Evolutionary conservation across 495 filamentous ascomycete species (phyloP).

Genomic region (Aspergillus olivimuriae): DNA sequence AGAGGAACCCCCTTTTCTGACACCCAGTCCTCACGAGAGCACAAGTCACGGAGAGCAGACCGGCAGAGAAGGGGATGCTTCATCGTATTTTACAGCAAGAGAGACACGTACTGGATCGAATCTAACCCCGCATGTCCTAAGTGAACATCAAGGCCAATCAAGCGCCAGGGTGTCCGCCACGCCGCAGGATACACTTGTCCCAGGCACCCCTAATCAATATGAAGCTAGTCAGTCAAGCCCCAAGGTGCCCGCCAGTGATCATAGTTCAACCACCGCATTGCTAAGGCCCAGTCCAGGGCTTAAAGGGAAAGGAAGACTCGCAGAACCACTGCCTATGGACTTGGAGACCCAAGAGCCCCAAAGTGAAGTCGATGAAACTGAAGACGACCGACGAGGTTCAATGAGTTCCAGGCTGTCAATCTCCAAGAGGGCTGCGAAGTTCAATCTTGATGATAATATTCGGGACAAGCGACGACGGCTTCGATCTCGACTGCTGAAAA

Average conservation of each 20-base stretch:
- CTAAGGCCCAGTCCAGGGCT: conserved; percentile 14
- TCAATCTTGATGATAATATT: conserved; percentile 43
- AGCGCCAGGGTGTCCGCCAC: not conserved
- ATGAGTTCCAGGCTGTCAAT: conserved; percentile 13
- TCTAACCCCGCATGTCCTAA: not conserved
- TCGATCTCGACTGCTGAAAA: conserved; percentile 29
- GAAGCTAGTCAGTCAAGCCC: conserved; percentile 16
- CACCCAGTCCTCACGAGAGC: not conserved
- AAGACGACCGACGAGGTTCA: not conserved
- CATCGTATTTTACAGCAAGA: conserved; percentile 19
- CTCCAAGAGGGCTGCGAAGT: conserved; percentile 28
- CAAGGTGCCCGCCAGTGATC: conserved; percentile 27
- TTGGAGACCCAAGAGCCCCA: conserved; percentile 32
- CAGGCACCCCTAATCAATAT: conserved; percentile 14
- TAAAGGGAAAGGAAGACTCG: conserved; percentile 22
- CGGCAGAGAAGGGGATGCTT: conserved; percentile 13
- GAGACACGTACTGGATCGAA: conserved; percentile 5
- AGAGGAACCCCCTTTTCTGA: not conserved
- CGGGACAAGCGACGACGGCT: conserved; percentile 32
- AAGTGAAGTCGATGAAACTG: conserved; percentile 17
- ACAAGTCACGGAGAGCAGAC: conserved; percentile 12
- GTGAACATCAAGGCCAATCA: not conserved
- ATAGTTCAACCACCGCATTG: conserved; percentile 33
- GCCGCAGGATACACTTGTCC: conserved; percentile 9
- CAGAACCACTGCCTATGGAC: conserved; percentile 12